phyloP scores from a whole-genome alignment of 768 basidiomycete species.

The Suillus placidus region DNA sequence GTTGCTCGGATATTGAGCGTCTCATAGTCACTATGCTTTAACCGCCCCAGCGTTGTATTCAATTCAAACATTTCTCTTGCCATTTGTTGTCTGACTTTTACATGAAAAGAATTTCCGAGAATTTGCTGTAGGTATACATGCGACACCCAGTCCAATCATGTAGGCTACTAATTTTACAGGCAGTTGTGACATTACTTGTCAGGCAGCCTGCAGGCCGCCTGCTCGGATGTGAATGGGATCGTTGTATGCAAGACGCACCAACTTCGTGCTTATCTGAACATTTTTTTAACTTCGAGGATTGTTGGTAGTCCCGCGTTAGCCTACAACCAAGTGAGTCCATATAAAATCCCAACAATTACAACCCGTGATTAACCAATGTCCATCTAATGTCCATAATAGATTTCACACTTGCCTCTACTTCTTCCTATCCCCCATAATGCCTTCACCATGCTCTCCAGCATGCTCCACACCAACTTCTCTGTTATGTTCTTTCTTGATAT shows the following conservation, averaged over 20 bases:
- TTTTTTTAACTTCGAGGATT: too few species aligned
- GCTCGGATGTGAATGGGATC: neutral
- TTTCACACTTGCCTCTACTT: neutral
- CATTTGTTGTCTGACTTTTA: neutral
- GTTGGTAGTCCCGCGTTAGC: neutral
- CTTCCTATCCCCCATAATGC: slow-evolving; percentile 28
- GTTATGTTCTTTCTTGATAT: slow-evolving; percentile 48
- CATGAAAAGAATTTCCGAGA: neutral
- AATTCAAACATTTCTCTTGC: slow-evolving; percentile 6
- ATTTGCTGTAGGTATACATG: neutral
- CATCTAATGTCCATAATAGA: slow-evolving; percentile 6
- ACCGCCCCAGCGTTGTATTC: neutral
- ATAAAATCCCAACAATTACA: neutral
- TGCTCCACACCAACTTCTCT: slow-evolving; percentile 42
- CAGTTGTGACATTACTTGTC: neutral
- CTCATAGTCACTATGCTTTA: slow-evolving; percentile 21
- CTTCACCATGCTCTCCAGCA: slow-evolving; percentile 49
- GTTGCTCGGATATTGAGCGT: slow-evolving; percentile 60
- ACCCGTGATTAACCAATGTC: slow-evolving; percentile 1
- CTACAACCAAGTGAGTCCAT: slow-evolving; percentile 2
- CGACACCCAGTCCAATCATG: neutral
- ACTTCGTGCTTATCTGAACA: neutral
- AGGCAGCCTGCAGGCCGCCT: neutral
- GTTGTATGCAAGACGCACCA: neutral
- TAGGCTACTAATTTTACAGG: neutral